phyloP scores from a whole-genome alignment of 202 grass and related monocot genomes.

The Panicum hallii region DNA sequence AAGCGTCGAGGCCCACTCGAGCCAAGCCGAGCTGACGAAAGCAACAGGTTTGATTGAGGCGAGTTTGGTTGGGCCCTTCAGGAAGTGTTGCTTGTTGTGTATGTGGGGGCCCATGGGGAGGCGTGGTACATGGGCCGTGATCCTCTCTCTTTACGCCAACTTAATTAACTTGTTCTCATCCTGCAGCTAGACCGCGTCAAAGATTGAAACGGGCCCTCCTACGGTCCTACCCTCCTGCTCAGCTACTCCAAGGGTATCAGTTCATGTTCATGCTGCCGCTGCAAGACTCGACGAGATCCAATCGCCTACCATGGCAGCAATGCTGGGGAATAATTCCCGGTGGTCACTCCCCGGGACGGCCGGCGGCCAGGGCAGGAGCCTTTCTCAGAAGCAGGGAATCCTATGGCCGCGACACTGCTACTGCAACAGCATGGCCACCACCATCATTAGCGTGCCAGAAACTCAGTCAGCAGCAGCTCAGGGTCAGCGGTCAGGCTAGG shows the following conservation, averaged over 20 bases:
- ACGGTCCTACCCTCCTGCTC: background rate
- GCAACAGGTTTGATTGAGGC: too few species aligned
- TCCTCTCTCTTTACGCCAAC: too few species aligned
- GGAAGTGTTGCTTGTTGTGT: too few species aligned
- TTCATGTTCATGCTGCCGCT: background rate
- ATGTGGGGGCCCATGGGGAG: too few species aligned
- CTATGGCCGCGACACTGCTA: background rate
- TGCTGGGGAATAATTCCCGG: conserved; percentile 5
- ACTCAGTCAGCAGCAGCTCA: background rate
- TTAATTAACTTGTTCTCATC: too few species aligned
- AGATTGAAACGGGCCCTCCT: too few species aligned
- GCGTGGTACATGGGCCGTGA: too few species aligned
- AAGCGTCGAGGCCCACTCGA: too few species aligned
- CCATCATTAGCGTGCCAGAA: background rate
- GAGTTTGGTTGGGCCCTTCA: too few species aligned
- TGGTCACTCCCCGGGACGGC: conserved; percentile 23
- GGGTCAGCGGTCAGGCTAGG: too few species aligned
- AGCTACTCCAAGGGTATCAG: background rate
- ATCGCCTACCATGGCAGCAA: conserved; percentile 20
- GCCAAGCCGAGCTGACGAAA: too few species aligned
- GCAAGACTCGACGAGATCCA: conserved; percentile 11
- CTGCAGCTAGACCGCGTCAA: too few species aligned
- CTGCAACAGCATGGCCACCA: background rate
- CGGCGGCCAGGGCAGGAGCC: background rate
- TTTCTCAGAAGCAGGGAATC: conserved; percentile 33